Base-by-base conservation (phyloP, 306 rosid species). In the Urtica urens region DNA sequence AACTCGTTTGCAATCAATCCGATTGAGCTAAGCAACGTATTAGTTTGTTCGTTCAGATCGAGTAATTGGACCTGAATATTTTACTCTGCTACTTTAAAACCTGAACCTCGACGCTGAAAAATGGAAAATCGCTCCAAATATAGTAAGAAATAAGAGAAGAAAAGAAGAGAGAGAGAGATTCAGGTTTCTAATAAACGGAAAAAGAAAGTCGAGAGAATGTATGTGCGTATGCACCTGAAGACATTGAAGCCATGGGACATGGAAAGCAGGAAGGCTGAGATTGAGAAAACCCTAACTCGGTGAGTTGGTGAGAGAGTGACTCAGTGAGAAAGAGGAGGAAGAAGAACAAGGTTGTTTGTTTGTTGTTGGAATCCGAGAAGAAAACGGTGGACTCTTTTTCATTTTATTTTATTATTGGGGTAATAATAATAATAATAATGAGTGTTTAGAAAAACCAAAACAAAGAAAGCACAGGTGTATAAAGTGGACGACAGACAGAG, bases 191-290 rank as follows among this genome's bases (percentile, higher is more conserved):
- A 12, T 1, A 30, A 47, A 24, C 13, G 3, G 9, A 21, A 19
- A 51, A 12, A 2, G 29, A 19, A 20, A 20, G 11, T 26, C 27
- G 12, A 5, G n/a, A 26, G 13, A 7, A 4, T n/a, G n/a, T n/a
- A n/a, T n/a, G 4, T 3, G 19, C 28, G 30, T 10, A 30, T 1
- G 44, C 17, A 58, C 71, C 71, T 44, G 71, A 58, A 25, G 65
- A 65, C 18, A 42, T 65, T 22, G 71, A 60, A 51, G 34, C 49
- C 67, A 62, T 62, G 7, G 12, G 20, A 29, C 31, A 13, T 17
- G 19, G 33, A 4, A 43, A 24, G 7, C 34, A 18, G 12, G 17
- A 10, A 23, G 16, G 21, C 14, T 19, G 38, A 40, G 19, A 24
- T 28, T 22, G 27, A 29, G 48, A 13, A 35, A 27, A 51, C 65